Conservation (phyloP, 1,284 basidiomycete genomes). For the Thecaphora thlaspeos region DNA sequence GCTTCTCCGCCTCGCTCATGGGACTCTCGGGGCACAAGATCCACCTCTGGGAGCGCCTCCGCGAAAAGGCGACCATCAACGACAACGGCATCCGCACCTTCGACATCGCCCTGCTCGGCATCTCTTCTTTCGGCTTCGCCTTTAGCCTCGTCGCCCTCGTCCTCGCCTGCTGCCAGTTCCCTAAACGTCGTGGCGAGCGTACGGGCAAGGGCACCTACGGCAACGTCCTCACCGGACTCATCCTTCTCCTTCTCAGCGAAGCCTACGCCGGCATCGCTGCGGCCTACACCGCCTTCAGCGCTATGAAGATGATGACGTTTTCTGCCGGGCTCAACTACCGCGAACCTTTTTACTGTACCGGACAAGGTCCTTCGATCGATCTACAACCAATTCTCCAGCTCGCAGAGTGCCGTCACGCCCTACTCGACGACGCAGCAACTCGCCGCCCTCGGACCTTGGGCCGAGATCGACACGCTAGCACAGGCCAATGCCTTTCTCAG, state of each 20-base stretch:
- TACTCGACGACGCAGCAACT: slow-evolving; percentile 16
- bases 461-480: slow-evolving; percentile 20
- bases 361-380: slow-evolving; percentile 32
- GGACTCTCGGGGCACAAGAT: slow-evolving; percentile 36
- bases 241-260: slow-evolving; percentile 28
- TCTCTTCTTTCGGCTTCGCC: slow-evolving; percentile 30
- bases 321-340: slow-evolving; percentile 12
- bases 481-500: slow-evolving; percentile 32
- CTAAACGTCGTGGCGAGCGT: slow-evolving; percentile 35
- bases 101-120: slow-evolving; percentile 31
- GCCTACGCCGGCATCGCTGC: slow-evolving; percentile 33
- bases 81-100: slow-evolving; percentile 37
- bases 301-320: slow-evolving; percentile 29
- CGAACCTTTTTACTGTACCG: slow-evolving; percentile 27
- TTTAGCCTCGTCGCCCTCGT: slow-evolving; percentile 31
- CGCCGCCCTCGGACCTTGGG: slow-evolving; percentile 16
- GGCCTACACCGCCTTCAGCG: slow-evolving; percentile 34
- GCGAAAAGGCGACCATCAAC: slow-evolving; percentile 15
- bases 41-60: slow-evolving; percentile 12
- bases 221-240: slow-evolving; percentile 34
- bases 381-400: slow-evolving; percentile 15
- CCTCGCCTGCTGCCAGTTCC: slow-evolving; percentile 39
- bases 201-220: slow-evolving; percentile 45
- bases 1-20: slow-evolving; percentile 37
- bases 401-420: slow-evolving; percentile 15